Evolutionary conservation across 352 stramenopile genomes (phyloP).

Genomic region (Phytophthora sp.): DNA sequence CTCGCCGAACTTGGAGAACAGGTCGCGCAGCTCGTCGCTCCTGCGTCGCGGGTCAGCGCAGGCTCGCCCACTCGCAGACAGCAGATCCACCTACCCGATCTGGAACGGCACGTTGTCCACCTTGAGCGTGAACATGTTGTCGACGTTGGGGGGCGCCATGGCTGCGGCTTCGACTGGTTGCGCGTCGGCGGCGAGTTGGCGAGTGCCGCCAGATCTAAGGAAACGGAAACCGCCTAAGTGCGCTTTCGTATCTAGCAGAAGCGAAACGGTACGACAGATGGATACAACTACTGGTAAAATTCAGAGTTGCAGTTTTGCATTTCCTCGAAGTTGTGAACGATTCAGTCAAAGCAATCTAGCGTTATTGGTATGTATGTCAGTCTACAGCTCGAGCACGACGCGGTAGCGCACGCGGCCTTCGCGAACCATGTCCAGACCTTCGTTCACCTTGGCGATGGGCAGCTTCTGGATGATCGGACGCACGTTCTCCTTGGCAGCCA

Average conservation of each 20-base stretch:
- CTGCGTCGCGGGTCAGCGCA: no score
- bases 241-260: no score
- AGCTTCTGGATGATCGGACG: conserved; percentile 30
- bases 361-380: no score
- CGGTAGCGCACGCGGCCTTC: conserved; percentile 16
- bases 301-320: no score
- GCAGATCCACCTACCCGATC: conserved; percentile 68
- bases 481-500: conserved; percentile 59
- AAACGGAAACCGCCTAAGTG: neutral
- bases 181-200: conserved; percentile 9
- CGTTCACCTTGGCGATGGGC: conserved; percentile 19
- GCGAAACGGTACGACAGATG: no score
- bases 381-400: conserved; percentile 41
- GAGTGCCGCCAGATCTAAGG: conserved; percentile 11
- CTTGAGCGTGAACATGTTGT: conserved; percentile 88
- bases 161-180: neutral
- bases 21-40: conserved; percentile 60
- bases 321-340: no score
- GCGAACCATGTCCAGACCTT: conserved; percentile 16
- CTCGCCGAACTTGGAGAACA: conserved; percentile 80
- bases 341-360: no score
- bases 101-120: conserved; percentile 90
- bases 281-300: no score
- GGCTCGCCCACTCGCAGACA: no score
- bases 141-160: conserved; percentile 81